Evolutionary conservation across 805 yeast genomes (phyloP), one percentile per base, ranked within the genome.

Genomic region (Pichia nanzhaoensis): DNA sequence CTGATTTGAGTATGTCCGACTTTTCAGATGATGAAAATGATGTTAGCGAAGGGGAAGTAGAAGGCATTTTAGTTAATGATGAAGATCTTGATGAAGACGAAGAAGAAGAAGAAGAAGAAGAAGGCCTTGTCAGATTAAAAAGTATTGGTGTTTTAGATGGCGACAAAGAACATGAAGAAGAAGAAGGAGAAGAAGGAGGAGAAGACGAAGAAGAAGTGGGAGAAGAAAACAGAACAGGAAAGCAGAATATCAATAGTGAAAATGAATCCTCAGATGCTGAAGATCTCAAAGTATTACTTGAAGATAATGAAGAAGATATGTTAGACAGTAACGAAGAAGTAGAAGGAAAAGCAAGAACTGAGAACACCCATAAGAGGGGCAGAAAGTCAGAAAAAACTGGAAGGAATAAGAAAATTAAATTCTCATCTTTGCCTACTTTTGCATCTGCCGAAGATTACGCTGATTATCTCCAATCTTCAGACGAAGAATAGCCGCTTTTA

Each of bases 391-490:
- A 31, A 3, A 38, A 40, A 14, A 38, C 28, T 13, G 41, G 41
- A 28, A 59, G 56, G 48, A 59, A 55, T 45, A 49, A 50, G 39
- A 78, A 71, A 59, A 65, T 70, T 38, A 80, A 76, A 61, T 67
- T 84, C 56, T 80, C 76, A 57, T 78, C 74, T 39, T 68, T 90
- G 49, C 97, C 97, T 19, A 71, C 80, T 18, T 90, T 88, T 68
- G 97, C 96, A 1, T 81, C 89, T 38, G 95, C 81, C 9, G 96
- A 85, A 35, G 95, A 85, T 50, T 89, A 88, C 60, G 82, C 91
- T 22, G 71, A 85, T 58, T 82, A 80, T 54, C 66, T 85, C 61
- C 72, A 72, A 24, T 80, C 84, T 14, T 85, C 82, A 24, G 84
- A 78, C 42, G 85, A 80, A 28, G 63, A 60, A 22, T 53, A 54